Evolutionary conservation across 2,329 filamentous ascomycete genomes (phyloP), one percentile per base, ranked within the genome.

Genomic region (Neonectria ditissima): DNA sequence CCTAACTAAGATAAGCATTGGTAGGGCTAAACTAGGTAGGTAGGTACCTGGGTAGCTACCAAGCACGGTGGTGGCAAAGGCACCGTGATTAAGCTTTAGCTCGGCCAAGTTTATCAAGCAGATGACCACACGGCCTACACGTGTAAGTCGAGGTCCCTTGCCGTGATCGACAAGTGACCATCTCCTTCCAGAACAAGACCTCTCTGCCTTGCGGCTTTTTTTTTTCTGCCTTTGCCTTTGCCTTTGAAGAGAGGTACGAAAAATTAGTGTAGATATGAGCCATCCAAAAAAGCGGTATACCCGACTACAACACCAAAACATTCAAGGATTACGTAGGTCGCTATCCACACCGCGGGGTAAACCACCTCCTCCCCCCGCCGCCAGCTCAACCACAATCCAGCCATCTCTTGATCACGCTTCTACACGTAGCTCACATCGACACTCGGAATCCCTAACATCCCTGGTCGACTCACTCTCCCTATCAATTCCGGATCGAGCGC

Each of bases 321-420:
- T 37, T 9, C 34, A 37, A 6, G 34, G 14, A 37, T 41, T 41
- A 41, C 37, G 37, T 41, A 20, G 37, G 16, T 41, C 28, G 2
- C 24, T 26, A 6, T 26, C 30, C n/a, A 48, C 44, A 14, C 47
- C 54, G 44, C 55, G 55, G 55, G 55, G 55, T 57, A 57, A 50
- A 32, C 22, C 20, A 18, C 20, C 30, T 56, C 41, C 10, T 45
- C 43, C 22, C 14, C n/a, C 16, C 34, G 3, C 34, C 34, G 3
- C 34, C 34, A 20, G 20, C 44, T 22, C 54, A 56, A 56, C 43
- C 28, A 7, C 54, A 56, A 37, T 32, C 34, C 13, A 41, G 37
- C 39, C 18, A 48, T 34, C n/a, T n/a, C 22, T 32, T 37, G 18
- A 24, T 34, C 55, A 47, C 44, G 44, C 37, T 45, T 41, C 43